Percentiles rank a stretch among this genome's conserved stretches.
Conservation (phyloP, 163 green algal genomes). For the Scenedesmus sp. region DNA sequence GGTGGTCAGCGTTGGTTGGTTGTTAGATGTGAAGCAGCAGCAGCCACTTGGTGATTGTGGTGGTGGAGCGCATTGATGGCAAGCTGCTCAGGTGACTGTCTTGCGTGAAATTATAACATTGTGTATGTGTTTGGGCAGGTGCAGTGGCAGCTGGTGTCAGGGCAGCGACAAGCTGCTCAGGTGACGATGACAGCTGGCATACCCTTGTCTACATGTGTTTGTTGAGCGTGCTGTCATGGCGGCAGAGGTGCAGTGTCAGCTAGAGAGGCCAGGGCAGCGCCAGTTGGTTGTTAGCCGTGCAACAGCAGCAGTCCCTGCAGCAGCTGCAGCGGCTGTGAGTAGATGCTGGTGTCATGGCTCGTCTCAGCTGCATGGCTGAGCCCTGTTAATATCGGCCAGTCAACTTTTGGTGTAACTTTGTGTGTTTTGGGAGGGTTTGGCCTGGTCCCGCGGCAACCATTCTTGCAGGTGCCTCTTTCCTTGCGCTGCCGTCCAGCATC, state of each 20-base stretch:
- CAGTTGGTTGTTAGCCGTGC: neutral
- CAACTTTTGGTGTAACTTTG: neutral
- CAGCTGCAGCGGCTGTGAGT: neutral
- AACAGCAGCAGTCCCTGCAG: neutral
- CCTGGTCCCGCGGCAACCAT: neutral
- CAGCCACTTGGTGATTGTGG: constrained; percentile 22
- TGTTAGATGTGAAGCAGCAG: neutral
- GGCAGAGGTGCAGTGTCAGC: no score
- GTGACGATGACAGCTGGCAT: no score
- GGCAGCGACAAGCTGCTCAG: no score
- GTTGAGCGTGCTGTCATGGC: no score
- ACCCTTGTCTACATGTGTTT: no score
- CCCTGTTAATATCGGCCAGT: no score
- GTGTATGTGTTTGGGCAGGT: neutral
- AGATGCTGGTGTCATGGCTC: no score
- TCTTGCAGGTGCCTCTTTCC: neutral
- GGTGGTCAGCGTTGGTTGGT: no score
- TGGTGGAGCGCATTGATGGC: constrained; percentile 45
- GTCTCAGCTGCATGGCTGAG: neutral
- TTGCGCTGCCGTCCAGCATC: neutral
- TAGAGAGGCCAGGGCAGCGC: neutral
- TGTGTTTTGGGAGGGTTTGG: neutral
- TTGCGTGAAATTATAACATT: neutral
- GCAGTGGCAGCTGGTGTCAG: no score
- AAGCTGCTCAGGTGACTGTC: constrained; percentile 20